Base-by-base conservation (phyloP, 805 yeast genomes). In the Hanseniaspora jakobsenii region DNA sequence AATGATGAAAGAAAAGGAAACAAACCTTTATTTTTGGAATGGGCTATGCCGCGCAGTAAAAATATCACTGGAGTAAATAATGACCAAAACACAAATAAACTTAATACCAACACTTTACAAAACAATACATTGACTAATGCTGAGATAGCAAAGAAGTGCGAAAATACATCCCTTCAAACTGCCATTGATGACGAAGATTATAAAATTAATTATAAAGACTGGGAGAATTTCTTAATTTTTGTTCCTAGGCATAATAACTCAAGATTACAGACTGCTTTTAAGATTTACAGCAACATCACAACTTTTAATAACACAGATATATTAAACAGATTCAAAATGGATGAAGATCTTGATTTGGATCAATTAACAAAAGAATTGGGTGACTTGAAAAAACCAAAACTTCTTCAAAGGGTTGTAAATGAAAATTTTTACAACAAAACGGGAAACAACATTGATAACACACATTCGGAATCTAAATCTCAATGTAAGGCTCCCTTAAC, bases 201-300 rank as follows among this genome's bases (percentile, higher is more conserved):
- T 17, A 36, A 26, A 38, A 77, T 89, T 34, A 77, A 91, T 0
- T 83, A 75, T 55, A 85, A 85, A 42, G 89, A 89, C 53, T 91
- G 93, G 73, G 69, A 94, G 51, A 82, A 81, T 52, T 82, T 83
- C 39, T 63, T 89, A 22, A 60, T 87, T 40, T 73, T 89, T 53
- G 78, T 91, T 64, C 98, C 98, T 3, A 66, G 91, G 40, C 62
- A 74, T 17, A 69, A 76, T 49, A 93, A 91, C 2, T 79, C 89
- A 4, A 66, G 91, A 55, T 77, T 77, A 49, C 72, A 73, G 53
- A 80, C 95, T 0, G 95, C 95, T 4, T 89, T 77, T 59, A 70
- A 73, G 36, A 83, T 78, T 58, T 78, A 54, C 43, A 24, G 38
- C 23, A 38, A 34, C 32, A 39, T 45, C 9, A 24, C 31, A 4